Percentiles rank a stretch among this genome's conserved stretches.
These are phyloP conservation scores for Pachysolen tannophilus DNA, from an alignment of 805 yeast genomes.

Conservation along the genomic window DNA sequence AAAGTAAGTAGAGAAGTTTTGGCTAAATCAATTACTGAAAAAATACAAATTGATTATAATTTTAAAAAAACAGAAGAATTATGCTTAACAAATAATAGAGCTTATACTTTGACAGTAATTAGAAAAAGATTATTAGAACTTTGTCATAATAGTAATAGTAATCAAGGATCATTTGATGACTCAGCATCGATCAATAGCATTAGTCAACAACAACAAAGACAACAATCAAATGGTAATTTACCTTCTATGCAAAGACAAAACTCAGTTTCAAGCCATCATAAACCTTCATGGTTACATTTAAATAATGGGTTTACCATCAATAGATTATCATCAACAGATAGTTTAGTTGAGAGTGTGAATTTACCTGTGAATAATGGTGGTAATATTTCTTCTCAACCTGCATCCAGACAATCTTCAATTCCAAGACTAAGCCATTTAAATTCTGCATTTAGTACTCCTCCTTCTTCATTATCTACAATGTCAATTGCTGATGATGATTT, in stretches of 20 bases:
- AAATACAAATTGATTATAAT: conserved; percentile 18
- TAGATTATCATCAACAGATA: conserved; percentile 25
- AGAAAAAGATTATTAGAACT: conserved; percentile 24
- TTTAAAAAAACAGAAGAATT: conserved; percentile 20
- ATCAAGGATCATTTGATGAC: conserved; percentile 5
- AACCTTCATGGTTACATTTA: conserved; percentile 28
- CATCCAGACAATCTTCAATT: conserved; percentile 2
- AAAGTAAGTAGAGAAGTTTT: conserved; percentile 51
- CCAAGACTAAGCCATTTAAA: no score
- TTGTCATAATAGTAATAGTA: conserved; percentile 13
- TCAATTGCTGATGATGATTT: not conserved
- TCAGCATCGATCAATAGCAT: not conserved
- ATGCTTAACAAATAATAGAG: conserved; percentile 15
- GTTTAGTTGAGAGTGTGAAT: conserved; percentile 19
- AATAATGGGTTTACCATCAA: conserved; percentile 22
- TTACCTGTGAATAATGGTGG: conserved; percentile 4
- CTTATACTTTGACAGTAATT: conserved; percentile 21
- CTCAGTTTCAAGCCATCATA: conserved; percentile 12
- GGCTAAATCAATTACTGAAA: conserved; percentile 15
- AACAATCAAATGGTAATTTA: conserved; percentile 13
- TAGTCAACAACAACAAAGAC: conserved; percentile 15
- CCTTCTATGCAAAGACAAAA: conserved; percentile 7
- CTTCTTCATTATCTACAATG: not conserved
- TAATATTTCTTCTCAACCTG: conserved; percentile 1
- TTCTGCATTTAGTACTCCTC: conserved; percentile 6